phyloP scores from a whole-genome alignment of 345 rosid genomes.

The Brassica cretica region DNA sequence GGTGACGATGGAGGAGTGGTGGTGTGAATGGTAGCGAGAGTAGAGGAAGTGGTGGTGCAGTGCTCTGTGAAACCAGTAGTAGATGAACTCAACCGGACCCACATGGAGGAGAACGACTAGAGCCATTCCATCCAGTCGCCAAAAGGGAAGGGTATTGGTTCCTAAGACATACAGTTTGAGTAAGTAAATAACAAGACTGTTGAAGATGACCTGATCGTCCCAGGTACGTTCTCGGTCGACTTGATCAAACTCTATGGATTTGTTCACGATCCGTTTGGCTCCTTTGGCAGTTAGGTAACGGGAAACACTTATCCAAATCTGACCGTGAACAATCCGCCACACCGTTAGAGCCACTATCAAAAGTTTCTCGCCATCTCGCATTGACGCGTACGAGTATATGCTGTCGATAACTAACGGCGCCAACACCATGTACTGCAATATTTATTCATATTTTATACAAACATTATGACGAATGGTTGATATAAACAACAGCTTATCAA shows the following conservation, averaged over 20 bases:
- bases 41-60: conserved; percentile 83
- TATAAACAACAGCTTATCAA: too few species aligned
- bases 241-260: not conserved
- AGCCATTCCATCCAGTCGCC: not conserved
- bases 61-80: conserved; percentile 79
- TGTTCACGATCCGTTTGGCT: not conserved
- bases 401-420: not conserved
- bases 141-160: not conserved
- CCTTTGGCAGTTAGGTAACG: not conserved
- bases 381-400: not conserved
- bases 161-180: not conserved
- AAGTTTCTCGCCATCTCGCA: not conserved
- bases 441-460: not conserved
- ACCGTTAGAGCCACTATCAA: not conserved
- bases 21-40: conserved; percentile 89
- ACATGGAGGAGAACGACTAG: conserved; percentile 44
- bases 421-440: not conserved
- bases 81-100: conserved; percentile 78
- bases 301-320: not conserved
- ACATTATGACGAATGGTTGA: not conserved
- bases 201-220: not conserved
- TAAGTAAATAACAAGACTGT: not conserved
- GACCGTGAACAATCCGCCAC: not conserved
- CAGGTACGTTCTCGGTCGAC: not conserved
- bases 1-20: conserved; percentile 46